Evolutionary conservation across 805 yeast species (phyloP).

Genomic region (Dipodascopsis tothii): DNA sequence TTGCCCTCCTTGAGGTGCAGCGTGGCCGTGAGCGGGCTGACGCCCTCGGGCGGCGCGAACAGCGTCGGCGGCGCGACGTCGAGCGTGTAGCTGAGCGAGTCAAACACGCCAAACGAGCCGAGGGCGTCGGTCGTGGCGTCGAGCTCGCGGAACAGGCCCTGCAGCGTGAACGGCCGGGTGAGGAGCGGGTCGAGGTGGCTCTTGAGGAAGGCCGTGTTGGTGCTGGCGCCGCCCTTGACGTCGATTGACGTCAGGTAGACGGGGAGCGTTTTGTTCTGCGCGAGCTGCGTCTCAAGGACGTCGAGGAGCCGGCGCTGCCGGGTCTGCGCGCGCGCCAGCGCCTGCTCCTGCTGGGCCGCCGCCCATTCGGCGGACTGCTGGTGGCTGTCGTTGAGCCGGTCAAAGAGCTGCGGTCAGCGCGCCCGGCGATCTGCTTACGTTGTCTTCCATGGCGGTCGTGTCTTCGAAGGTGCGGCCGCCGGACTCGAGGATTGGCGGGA

Average conservation of each 20-base stretch:
- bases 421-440: neutral
- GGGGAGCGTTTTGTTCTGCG: constrained; percentile 26
- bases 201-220: constrained; percentile 27
- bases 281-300: constrained; percentile 10
- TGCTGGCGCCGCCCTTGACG: constrained; percentile 29
- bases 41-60: constrained; percentile 9
- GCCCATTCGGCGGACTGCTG: neutral
- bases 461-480: too few species aligned
- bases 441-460: neutral
- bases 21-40: constrained; percentile 20
- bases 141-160: constrained; percentile 25
- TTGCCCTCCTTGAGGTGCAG: constrained; percentile 38
- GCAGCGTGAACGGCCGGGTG: constrained; percentile 24
- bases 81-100: constrained; percentile 24
- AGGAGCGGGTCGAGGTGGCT: constrained; percentile 32
- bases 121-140: constrained; percentile 29
- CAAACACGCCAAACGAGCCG: constrained; percentile 28
- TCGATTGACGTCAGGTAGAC: constrained; percentile 26
- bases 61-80: constrained; percentile 19
- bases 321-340: neutral
- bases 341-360: neutral
- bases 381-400: neutral
- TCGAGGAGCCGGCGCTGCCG: neutral
- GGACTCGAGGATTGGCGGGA: too few species aligned
- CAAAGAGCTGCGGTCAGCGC: neutral